These are phyloP conservation scores for Ramaria rubella DNA, from an alignment of 768 basidiomycete species.

Conservation along the genomic window DNA sequence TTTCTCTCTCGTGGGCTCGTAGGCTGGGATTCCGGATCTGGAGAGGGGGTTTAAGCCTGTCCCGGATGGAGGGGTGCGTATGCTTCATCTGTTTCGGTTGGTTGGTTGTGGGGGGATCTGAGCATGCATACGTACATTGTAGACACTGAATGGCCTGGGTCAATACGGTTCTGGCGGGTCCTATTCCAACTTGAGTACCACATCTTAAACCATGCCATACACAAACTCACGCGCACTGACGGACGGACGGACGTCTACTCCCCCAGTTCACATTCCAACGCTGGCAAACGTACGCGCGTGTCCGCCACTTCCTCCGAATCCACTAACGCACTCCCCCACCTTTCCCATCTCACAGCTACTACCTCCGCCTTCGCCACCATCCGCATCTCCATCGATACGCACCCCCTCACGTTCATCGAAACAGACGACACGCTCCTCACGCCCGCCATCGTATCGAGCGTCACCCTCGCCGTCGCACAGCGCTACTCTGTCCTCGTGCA, in stretches of 20 bases:
- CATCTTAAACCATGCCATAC: neutral
- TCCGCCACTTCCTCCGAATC: neutral
- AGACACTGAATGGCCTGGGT: slow-evolving; percentile 30
- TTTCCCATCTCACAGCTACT: slow-evolving; percentile 33
- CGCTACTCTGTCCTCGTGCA: slow-evolving; percentile 39
- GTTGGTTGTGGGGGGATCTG: neutral
- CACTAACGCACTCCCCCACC: neutral
- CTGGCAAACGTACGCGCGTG: slow-evolving; percentile 19
- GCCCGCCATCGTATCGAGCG: slow-evolving; percentile 32
- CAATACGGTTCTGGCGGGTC: slow-evolving; percentile 27
- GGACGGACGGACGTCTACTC: too few species aligned
- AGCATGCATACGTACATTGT: too few species aligned
- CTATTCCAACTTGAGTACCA: slow-evolving; percentile 23
- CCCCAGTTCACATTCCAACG: slow-evolving; percentile 31
- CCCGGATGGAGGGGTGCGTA: neutral
- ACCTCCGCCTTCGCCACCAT: slow-evolving; percentile 41
- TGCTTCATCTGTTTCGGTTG: neutral
- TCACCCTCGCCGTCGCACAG: too few species aligned
- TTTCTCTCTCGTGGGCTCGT: too few species aligned
- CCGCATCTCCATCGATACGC: slow-evolving; percentile 40
- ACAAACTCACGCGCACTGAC: neutral
- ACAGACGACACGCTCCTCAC: slow-evolving; percentile 40
- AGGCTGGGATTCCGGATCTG: too few species aligned
- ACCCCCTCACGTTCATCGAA: slow-evolving; percentile 41
- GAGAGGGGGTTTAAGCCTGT: neutral